Percentiles rank a stretch among this genome's conserved stretches.
Conservation (phyloP, 345 rosid genomes). For the Bruguiera sexangula region DNA sequence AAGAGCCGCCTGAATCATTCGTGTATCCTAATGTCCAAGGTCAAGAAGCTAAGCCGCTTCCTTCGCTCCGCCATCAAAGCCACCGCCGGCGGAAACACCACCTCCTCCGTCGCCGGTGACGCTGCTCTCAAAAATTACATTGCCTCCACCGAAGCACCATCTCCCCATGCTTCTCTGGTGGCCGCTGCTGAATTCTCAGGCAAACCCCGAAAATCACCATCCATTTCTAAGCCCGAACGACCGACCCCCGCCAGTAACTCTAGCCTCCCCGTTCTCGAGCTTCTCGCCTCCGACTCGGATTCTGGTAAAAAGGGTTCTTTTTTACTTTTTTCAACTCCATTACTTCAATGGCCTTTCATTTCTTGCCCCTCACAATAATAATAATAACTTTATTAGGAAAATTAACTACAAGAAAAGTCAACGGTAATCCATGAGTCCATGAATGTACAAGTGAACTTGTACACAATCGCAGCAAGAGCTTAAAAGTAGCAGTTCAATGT, state of each 20-base stretch:
- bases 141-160: slow-evolving; percentile 13
- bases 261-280: not conserved
- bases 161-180: not conserved
- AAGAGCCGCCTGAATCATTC: too few species aligned
- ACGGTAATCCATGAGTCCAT: too few species aligned
- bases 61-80: not conserved
- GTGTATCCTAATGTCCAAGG: too few species aligned
- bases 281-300: slow-evolving; percentile 11
- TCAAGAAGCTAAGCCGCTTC: too few species aligned
- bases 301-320: slow-evolving; percentile 20
- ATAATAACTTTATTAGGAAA: too few species aligned
- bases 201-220: slow-evolving; percentile 1
- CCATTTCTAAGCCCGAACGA: not conserved
- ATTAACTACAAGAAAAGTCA: too few species aligned
- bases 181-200: slow-evolving; percentile 3
- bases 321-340: not conserved
- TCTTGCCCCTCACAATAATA: too few species aligned
- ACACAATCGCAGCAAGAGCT: too few species aligned
- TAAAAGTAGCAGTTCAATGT: too few species aligned
- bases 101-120: slow-evolving; percentile 1
- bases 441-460: too few species aligned
- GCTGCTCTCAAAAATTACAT: slow-evolving; percentile 6
- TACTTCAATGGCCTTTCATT: not conserved
- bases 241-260: not conserved
- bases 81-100: not conserved